Conservation (phyloP, 2,329 filamentous ascomycete species). For the Phyllosticta paracitricarpa region DNA sequence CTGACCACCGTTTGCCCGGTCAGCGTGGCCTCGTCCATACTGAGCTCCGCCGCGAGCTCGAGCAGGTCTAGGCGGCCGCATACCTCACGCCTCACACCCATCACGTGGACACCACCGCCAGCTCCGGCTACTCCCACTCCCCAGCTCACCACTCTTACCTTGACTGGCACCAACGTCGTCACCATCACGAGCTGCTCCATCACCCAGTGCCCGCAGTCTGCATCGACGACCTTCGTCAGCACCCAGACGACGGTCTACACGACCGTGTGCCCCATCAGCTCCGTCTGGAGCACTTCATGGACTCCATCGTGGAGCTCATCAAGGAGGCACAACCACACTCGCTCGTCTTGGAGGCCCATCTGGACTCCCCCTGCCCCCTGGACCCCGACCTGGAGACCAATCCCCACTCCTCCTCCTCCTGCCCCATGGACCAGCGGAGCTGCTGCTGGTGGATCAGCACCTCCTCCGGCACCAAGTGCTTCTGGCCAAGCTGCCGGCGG, state of each 20-base stretch:
- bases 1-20: conserved; percentile 14
- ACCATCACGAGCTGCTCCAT: conserved; percentile 19
- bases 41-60: conserved; percentile 11
- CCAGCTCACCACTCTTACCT: conserved; percentile 3
- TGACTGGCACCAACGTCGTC: conserved; percentile 3
- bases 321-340: not conserved
- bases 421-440: not conserved
- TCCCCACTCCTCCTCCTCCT: not conserved
- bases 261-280: conserved; percentile 12
- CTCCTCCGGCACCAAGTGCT: not conserved
- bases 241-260: conserved; percentile 12
- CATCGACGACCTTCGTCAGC: conserved; percentile 13
- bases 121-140: not conserved
- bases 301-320: too few relatives aligned
- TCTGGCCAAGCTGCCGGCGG: not conserved
- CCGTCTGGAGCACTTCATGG: not conserved
- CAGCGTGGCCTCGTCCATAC: conserved; percentile 6
- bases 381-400: not conserved
- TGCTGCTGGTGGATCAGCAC: not conserved
- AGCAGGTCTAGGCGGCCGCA: not conserved
- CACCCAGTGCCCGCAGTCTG: conserved; percentile 14
- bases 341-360: not conserved
- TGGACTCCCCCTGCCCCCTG: not conserved
- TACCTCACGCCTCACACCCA: not conserved
- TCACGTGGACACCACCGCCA: not conserved